Base-by-base conservation (phyloP, 164 flowering plant species). In the Magnolia changhungtana region DNA sequence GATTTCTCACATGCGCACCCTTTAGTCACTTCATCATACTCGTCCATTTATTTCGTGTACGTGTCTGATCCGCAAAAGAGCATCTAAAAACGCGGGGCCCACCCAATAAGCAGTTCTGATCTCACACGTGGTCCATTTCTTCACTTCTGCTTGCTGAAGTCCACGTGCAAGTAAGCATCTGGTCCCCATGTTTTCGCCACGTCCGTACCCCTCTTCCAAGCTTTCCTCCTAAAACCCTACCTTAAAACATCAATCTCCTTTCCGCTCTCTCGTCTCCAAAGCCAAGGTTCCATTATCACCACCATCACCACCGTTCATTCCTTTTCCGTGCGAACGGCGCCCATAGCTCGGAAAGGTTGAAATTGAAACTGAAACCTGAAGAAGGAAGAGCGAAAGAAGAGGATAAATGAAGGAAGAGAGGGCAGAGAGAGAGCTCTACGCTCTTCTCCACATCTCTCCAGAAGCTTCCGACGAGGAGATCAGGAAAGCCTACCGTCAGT, bases 391-490 rank as follows among this genome's bases (percentile, higher is more conserved):
- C 45, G 24, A 3, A 67, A 29, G 14, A 27, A 65, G 27, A 10
- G 23, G 37, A 37, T 23, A 70, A 61, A 90, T 88, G 97, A 85
- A 77, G 71, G 89, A 83, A 55, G 83, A 69, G 11, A 81, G 16
- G 1, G 45, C 88, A 6, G 82, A 89, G 72, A 86, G 88, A 75
- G 95, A 94, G 76, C 90, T 96, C 1, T 96, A 96, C 70, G 99
- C 98, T 7, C 85, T 96, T 61, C 90, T 96, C 24, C 86, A 94
- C 79, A 58, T 96, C 8, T 92, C 98, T 1, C 98, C 98, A 24
- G 93, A 94, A 21, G 98, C 99, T 8, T 88, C 99, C 21, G 97
- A 93, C 69, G 99, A 96, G 80, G 98, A 96, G 84, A 94, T 96
- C 67, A 76, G 98, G 59, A 92, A 81, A 82, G 92, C 99, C 14